phyloP scores from a whole-genome alignment of 73 alveolate species.

The Paramecium tetraurelia region DNA sequence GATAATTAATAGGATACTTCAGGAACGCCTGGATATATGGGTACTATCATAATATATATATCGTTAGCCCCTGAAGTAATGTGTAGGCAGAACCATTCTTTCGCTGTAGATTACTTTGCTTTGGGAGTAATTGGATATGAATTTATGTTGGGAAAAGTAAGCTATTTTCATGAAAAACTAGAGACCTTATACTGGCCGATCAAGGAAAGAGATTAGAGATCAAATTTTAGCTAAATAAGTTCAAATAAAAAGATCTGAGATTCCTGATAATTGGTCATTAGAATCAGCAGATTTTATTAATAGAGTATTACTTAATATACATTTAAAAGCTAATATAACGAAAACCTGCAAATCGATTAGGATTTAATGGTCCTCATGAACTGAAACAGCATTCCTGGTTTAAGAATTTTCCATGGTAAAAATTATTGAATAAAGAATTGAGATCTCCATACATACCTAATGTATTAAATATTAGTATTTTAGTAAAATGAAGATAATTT shows the following conservation, averaged over 20 bases:
- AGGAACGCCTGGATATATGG: slow-evolving; percentile 96
- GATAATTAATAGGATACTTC: slow-evolving; percentile 80
- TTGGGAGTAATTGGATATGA: slow-evolving; percentile 96
- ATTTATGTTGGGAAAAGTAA: slow-evolving; percentile 87
- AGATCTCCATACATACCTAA: slow-evolving; percentile 88
- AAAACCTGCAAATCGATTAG: slow-evolving; percentile 84
- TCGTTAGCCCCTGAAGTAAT: slow-evolving; percentile 90
- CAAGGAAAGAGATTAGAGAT: slow-evolving; percentile 95
- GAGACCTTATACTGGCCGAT: slow-evolving; percentile 95
- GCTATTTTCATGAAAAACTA: neutral
- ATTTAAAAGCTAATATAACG: slow-evolving; percentile 67
- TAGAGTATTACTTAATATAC: slow-evolving; percentile 49
- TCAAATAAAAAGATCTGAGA: slow-evolving; percentile 77
- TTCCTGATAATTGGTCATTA: slow-evolving; percentile 91
- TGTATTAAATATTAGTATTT: neutral
- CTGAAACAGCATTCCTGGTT: slow-evolving; percentile 95
- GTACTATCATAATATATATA: slow-evolving; percentile 1
- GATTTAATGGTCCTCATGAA: slow-evolving; percentile 94
- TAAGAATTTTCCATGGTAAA: slow-evolving; percentile 87
- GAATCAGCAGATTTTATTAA: slow-evolving; percentile 90
- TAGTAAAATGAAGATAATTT: slow-evolving; percentile 65
- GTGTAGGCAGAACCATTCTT: slow-evolving; percentile 90
- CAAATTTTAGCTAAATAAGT: slow-evolving; percentile 90
- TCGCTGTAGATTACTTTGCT: slow-evolving; percentile 92
- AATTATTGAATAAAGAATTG: slow-evolving; percentile 77